A percentile compares a stretch with the other conserved stretches of the same genome.
Conservation (phyloP, 2,329 filamentous ascomycete species). For the Epichloe elymi region DNA sequence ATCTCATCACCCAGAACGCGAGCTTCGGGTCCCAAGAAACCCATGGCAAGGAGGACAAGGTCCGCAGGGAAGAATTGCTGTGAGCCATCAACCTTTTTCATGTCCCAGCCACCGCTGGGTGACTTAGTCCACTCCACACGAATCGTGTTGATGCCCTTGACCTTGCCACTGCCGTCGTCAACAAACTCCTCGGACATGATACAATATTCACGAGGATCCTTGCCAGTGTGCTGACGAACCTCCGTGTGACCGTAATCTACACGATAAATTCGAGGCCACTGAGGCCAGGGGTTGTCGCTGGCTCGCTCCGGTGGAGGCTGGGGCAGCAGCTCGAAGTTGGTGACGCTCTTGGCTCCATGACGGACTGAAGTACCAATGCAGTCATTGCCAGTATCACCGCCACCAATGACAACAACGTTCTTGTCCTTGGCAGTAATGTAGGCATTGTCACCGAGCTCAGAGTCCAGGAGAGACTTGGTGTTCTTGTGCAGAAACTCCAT, state of each 20-base stretch:
- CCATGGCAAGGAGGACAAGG: constrained; percentile 89
- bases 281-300: constrained; percentile 92
- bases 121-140: constrained; percentile 95
- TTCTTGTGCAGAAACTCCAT: constrained; percentile 98
- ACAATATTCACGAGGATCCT: constrained; percentile 92
- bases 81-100: constrained; percentile 91
- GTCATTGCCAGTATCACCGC: constrained; percentile 95
- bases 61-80: constrained; percentile 96
- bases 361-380: constrained; percentile 95
- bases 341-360: constrained; percentile 88
- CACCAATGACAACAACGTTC: constrained; percentile 91
- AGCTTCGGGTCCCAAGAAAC: constrained; percentile 88
- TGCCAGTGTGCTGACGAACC: constrained; percentile 90
- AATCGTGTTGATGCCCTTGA: constrained; percentile 92
- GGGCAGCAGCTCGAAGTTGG: constrained; percentile 91
- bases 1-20: constrained; percentile 76
- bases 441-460: constrained; percentile 64
- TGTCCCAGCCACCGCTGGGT: constrained; percentile 84
- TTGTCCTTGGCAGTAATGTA: constrained; percentile 96
- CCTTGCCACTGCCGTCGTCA: constrained; percentile 71
- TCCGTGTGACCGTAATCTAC: constrained; percentile 97
- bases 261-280: constrained; percentile 95
- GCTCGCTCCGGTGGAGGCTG: constrained; percentile 86
- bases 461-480: constrained; percentile 94
- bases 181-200: constrained; percentile 98